phyloP scores from a whole-genome alignment of 371 early-diverging fungal genomes.

The Mortierella sp. region DNA sequence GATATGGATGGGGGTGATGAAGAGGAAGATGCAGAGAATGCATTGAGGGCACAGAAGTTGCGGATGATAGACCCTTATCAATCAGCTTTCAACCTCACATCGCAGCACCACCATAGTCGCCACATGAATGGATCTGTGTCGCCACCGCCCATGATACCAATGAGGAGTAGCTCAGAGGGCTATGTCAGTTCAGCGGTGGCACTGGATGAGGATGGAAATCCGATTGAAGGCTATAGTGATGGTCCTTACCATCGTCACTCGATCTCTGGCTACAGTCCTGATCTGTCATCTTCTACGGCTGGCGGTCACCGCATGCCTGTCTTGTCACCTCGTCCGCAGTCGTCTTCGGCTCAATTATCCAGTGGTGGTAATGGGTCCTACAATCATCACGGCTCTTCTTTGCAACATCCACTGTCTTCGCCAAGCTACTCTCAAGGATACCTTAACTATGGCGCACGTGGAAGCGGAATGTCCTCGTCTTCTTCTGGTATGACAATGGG shows the following conservation, averaged over 20 bases:
- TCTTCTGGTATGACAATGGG: not conserved
- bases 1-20: not conserved
- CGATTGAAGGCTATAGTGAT: not conserved
- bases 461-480: not conserved
- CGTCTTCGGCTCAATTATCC: not conserved
- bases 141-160: slow-evolving; percentile 14
- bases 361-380: not conserved
- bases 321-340: slow-evolving; percentile 17
- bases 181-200: not conserved
- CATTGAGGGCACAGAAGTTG: not conserved
- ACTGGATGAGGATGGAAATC: slow-evolving; percentile 29
- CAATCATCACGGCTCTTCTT: not conserved
- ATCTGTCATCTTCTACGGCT: not conserved
- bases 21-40: not conserved
- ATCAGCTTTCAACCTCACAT: not conserved
- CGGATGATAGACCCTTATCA: not conserved
- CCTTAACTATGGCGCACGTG: not conserved
- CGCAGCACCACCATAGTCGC: not conserved
- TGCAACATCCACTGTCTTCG: not conserved
- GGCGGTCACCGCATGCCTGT: not conserved
- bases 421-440: not conserved
- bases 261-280: slow-evolving; percentile 16
- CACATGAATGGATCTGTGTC: slow-evolving; percentile 13
- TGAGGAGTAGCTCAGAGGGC: slow-evolving; percentile 28
- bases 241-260: slow-evolving; percentile 29